A percentile compares a stretch with the other conserved stretches of the same genome.
phyloP scores from a whole-genome alignment of 495 filamentous ascomycete genomes.

The Aspergillus kassunensis region DNA sequence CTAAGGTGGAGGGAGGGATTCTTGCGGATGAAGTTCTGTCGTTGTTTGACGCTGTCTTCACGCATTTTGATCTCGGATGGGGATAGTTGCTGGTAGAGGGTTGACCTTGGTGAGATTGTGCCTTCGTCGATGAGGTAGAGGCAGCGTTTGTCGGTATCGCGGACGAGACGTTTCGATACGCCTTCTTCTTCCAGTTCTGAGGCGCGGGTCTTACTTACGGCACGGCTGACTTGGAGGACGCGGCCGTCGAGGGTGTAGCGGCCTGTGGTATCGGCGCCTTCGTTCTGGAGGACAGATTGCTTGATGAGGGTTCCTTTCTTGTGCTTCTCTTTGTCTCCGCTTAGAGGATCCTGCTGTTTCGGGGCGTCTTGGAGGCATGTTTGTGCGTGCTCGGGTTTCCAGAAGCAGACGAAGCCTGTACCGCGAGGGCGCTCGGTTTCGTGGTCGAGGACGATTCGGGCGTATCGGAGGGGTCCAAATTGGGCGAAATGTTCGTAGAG shows the following conservation, averaged over 20 bases:
- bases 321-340: slow-evolving; percentile 33
- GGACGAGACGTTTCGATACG: slow-evolving; percentile 56
- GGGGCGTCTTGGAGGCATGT: slow-evolving; percentile 73
- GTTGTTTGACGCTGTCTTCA: slow-evolving; percentile 81
- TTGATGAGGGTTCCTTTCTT: slow-evolving; percentile 48
- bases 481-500: slow-evolving; percentile 77
- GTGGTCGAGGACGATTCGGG: slow-evolving; percentile 79
- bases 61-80: slow-evolving; percentile 81
- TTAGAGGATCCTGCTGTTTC: slow-evolving; percentile 37
- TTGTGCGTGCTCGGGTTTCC: slow-evolving; percentile 65
- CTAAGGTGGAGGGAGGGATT: slow-evolving; percentile 88
- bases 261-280: slow-evolving; percentile 68
- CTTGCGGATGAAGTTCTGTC: slow-evolving; percentile 80
- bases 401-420: slow-evolving; percentile 94
- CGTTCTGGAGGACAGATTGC: slow-evolving; percentile 80
- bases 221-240: slow-evolving; percentile 75
- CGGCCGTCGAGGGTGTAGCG: slow-evolving; percentile 87
- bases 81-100: slow-evolving; percentile 69
- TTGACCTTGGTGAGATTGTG: slow-evolving; percentile 64
- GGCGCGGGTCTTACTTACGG: slow-evolving; percentile 78
- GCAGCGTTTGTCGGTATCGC: slow-evolving; percentile 84
- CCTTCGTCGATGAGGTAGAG: slow-evolving; percentile 89
- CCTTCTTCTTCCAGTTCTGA: slow-evolving; percentile 67
- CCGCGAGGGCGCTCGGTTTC: slow-evolving; percentile 81
- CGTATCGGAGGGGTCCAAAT: slow-evolving; percentile 84